phyloP scores from a whole-genome alignment of 2,329 filamentous ascomycete genomes.

The Fusarium burgessii region DNA sequence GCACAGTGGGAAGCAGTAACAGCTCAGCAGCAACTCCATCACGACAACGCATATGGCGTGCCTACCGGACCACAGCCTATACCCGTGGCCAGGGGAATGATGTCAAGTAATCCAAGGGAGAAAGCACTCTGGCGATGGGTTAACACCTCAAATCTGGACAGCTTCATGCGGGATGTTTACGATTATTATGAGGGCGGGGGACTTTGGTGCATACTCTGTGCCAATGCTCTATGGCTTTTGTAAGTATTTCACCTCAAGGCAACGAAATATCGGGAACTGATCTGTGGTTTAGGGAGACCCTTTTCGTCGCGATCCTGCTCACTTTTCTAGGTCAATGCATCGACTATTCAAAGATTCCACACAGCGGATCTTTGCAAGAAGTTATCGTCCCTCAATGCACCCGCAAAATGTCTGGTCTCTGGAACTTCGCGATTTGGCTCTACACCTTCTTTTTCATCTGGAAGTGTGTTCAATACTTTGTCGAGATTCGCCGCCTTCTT shows the following conservation, averaged over 20 bases:
- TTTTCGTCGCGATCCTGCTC: conserved; percentile 84
- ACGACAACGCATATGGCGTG: conserved; percentile 49
- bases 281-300: conserved; percentile 70
- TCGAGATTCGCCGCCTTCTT: conserved; percentile 78
- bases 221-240: conserved; percentile 78
- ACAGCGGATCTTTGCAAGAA: conserved; percentile 67
- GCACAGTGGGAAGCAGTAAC: conserved; percentile 68
- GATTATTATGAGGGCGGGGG: conserved; percentile 87
- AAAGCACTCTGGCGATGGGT: conserved; percentile 93
- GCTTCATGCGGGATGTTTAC: conserved; percentile 87
- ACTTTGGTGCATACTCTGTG: conserved; percentile 84
- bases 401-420: conserved; percentile 76
- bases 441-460: conserved; percentile 88
- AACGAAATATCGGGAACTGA: conserved; percentile 12
- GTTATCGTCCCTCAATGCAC: conserved; percentile 80
- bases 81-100: conserved; percentile 46
- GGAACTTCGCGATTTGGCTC: conserved; percentile 84
- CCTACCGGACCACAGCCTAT: conserved; percentile 42
- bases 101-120: conserved; percentile 64
- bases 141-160: conserved; percentile 89
- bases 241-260: conserved; percentile 57
- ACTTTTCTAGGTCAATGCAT: conserved; percentile 89
- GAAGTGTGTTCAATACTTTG: conserved; percentile 78
- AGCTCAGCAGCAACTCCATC: conserved; percentile 64
- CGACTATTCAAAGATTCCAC: conserved; percentile 80